These are phyloP conservation scores for Podaxis mareebaensis DNA, from an alignment of 768 basidiomycete species.

Conservation along the genomic window DNA sequence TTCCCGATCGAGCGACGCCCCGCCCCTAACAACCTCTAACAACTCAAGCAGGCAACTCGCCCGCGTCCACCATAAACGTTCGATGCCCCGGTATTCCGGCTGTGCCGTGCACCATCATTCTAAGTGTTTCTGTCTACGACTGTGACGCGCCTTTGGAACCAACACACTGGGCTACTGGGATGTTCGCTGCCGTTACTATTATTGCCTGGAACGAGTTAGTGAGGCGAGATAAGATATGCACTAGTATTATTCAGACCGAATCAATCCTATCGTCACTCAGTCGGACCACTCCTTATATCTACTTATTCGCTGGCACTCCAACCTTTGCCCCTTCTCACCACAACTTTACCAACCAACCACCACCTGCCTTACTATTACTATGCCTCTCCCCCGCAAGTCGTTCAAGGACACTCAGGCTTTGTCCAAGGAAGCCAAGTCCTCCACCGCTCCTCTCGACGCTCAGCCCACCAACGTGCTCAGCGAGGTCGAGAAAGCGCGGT, in stretches of 20 bases:
- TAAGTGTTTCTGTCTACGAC: neutral
- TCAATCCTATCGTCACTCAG: conserved; percentile 6
- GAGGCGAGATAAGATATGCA: conserved; percentile 15
- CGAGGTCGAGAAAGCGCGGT: conserved; percentile 1
- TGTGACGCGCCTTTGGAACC: neutral
- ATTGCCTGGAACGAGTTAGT: conserved; percentile 10
- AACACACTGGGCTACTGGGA: neutral
- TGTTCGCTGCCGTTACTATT: conserved; percentile 6
- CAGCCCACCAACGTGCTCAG: neutral
- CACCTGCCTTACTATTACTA: neutral
- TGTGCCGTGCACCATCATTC: conserved; percentile 1
- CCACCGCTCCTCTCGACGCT: neutral
- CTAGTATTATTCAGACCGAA: conserved; percentile 4
- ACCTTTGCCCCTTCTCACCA: conserved; percentile 3
- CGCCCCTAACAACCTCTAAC: neutral
- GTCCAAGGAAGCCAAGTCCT: neutral
- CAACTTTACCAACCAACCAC: conserved; percentile 1
- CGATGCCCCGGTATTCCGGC: neutral
- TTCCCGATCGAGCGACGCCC: neutral
- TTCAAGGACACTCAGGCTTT: conserved; percentile 5
- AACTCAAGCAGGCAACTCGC: neutral
- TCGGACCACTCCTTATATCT: conserved; percentile 14
- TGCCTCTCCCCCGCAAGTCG: conserved; percentile 13
- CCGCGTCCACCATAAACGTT: conserved; percentile 7
- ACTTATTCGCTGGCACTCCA: conserved; percentile 14